These are phyloP conservation scores for Amborella trichopoda DNA, from an alignment of 164 flowering plant species.

Conservation along the genomic window DNA sequence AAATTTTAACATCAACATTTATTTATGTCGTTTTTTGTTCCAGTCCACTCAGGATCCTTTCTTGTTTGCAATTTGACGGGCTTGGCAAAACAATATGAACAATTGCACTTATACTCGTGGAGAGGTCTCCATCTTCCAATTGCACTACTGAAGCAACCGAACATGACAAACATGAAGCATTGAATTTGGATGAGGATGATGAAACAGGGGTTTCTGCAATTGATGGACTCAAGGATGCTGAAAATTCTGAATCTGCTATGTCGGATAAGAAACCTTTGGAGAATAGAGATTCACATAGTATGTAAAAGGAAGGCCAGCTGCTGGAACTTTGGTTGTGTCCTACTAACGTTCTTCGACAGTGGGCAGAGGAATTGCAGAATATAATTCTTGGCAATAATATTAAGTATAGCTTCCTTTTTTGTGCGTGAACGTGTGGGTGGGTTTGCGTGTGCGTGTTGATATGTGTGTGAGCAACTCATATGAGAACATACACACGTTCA, in stretches of 20 bases:
- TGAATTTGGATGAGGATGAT: conserved; percentile 73
- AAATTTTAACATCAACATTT: neutral
- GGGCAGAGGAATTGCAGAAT: conserved; percentile 76
- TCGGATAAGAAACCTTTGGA: conserved; percentile 5
- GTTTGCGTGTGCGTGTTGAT: too few relatives aligned
- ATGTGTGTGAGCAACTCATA: too few relatives aligned
- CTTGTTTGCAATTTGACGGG: conserved; percentile 25
- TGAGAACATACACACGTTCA: too few relatives aligned
- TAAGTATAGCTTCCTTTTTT: too few relatives aligned
- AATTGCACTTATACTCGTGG: conserved; percentile 83
- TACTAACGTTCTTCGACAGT: conserved; percentile 88
- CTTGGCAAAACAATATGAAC: conserved; percentile 87
- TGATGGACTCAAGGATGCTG: conserved; percentile 14
- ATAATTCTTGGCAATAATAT: too few relatives aligned
- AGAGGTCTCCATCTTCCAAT: conserved; percentile 49
- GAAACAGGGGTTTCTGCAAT: conserved; percentile 15
- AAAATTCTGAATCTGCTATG: conserved; percentile 7
- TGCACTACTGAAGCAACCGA: conserved; percentile 8
- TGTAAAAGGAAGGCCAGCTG: conserved; percentile 68
- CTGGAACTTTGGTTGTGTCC: conserved; percentile 92
- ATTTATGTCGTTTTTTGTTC: neutral
- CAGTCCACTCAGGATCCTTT: neutral
- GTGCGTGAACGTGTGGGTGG: too few relatives aligned
- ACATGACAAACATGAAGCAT: conserved; percentile 29
- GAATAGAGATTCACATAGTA: conserved; percentile 10